Evolutionary conservation across 208 protist species (phyloP), one percentile per base, ranked within the genome.

Genomic region (Acanthamoeba royreba): DNA sequence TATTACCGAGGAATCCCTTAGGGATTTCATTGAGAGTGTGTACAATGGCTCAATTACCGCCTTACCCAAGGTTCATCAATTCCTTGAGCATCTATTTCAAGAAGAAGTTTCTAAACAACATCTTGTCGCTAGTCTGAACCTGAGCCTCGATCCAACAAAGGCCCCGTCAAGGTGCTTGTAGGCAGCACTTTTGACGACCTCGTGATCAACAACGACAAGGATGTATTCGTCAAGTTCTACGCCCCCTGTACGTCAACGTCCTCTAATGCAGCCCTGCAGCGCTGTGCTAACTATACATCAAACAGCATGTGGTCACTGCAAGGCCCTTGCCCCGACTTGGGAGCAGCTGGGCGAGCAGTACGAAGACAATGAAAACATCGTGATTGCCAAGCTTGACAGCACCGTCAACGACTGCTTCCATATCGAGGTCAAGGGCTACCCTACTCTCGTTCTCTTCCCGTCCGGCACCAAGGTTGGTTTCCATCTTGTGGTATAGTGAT

Each of bases 291-390:
- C n/a, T n/a, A n/a, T n/a, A n/a, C n/a, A 33, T 33, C 47, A 42
- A 35, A 11, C 13, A 88, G 99, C 98, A 98, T 99, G 98, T 95
- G 98, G 98, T 45, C 98, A 99, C 96, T 99, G 98, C 97, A 97
- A 96, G 94, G 45, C 49, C 45, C 79, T 97, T 38, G 81, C 46
- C 13, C 90, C 87, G 42, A 95, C 91, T 61, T 97, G 93, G 72
- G 95, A 96, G 52, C 45, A 97, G 91, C 94, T 97, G 17, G 96
- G 87, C 19, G 69, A 95, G 49, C 74, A 58, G 35, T 96, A 94
- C 87, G 69, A 58, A 25, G 91, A 94, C 58, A 81, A 96, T 47
- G 77, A 93, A 43, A 91, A 95, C 72, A 42, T 97, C 38, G 66
- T 96, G n/a, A 96, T 97, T 45, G 96, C 96, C 72, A 96, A 97